Base-by-base conservation (phyloP, 352 stramenopile genomes). In the Globisporangium cylindrosporum region DNA sequence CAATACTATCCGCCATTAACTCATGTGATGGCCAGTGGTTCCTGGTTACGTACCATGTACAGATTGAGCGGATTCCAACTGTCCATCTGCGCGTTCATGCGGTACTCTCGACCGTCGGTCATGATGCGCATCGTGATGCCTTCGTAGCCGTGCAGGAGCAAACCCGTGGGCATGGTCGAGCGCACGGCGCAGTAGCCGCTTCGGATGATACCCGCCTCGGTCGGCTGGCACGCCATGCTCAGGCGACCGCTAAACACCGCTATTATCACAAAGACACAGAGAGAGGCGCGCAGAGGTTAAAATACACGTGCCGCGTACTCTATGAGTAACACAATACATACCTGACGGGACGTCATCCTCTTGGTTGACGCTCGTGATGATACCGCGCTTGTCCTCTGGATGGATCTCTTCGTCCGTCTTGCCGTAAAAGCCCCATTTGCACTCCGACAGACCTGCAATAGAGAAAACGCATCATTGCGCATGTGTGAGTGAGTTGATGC, bases 61-160 rank as follows among this genome's bases (percentile, higher is more conserved):
- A 95, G 71, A 62, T 95, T 92, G 41, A 94, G 84, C 9, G 88
- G 88, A 67, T 95, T 95, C 88, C 88, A 95, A 22, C 88, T 84
- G 59, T 93, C 84, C 76, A 92, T 90, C 73, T 95, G 88, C 46
- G 84, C 76, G 59, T 95, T 95, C 76, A 95, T 74, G 62, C 88
- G 86, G 62, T 93, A 95, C 75, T 92, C 81, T 57, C 88, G 84
- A 14, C 88, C 88, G 53, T 95, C 88, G 9, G 88, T 94, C 84
- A 92, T 95, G 68, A 95, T 73, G 53, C 86, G 88, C 88, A 95
- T 94, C 4, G 77, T 78, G 51, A 95, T 80, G 49, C 88, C 88
- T 79, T 95, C 80, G 67, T 92, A 95, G 53, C 88, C 88, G 41
- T 94, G 86, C 4, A 95, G 68, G 22, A 92, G 67, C 10, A 92